A percentile compares a stretch with the other conserved stretches of the same genome.
Conservation (phyloP, 2,329 filamentous ascomycete genomes). For the Hypoxylon rubiginosum region DNA sequence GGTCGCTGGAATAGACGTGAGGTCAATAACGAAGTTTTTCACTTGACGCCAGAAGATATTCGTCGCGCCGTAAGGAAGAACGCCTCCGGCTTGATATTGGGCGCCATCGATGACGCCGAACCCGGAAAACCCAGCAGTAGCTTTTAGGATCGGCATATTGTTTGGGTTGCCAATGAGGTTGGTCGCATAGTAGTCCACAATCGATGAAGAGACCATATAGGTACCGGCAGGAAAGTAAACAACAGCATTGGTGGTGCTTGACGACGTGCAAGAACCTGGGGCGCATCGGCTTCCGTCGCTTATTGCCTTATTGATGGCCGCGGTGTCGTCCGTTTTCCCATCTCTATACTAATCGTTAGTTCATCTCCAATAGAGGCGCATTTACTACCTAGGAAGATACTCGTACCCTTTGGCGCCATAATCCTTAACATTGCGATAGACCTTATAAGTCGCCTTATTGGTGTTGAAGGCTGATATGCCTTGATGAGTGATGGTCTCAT, state of each 20-base stretch:
- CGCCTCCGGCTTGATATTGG: slow-evolving; percentile 57
- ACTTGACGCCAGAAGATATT: slow-evolving; percentile 73
- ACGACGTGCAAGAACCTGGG: slow-evolving; percentile 46
- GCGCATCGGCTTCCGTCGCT: slow-evolving; percentile 48
- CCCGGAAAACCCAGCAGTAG: slow-evolving; percentile 62
- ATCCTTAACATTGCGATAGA: slow-evolving; percentile 56
- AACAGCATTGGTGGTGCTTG: slow-evolving; percentile 48
- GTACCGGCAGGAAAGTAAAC: slow-evolving; percentile 65
- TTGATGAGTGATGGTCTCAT: slow-evolving; percentile 52
- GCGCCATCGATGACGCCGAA: slow-evolving; percentile 64
- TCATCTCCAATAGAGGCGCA: not conserved
- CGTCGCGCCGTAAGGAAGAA: slow-evolving; percentile 64
- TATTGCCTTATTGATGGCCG: slow-evolving; percentile 55
- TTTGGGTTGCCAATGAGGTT: slow-evolving; percentile 68
- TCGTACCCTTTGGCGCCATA: slow-evolving; percentile 53
- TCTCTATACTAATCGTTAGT: slow-evolving; percentile 38
- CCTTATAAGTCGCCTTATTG: slow-evolving; percentile 50
- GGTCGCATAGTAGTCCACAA: slow-evolving; percentile 83
- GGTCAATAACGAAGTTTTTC: slow-evolving; percentile 69
- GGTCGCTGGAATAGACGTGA: slow-evolving; percentile 62
- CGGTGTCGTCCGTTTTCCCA: slow-evolving; percentile 53
- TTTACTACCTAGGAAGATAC: too few species aligned
- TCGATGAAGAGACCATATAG: slow-evolving; percentile 77
- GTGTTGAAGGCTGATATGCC: slow-evolving; percentile 54
- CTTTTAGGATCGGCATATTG: slow-evolving; percentile 66